Base-by-base conservation (phyloP, 2,329 filamentous ascomycete genomes). In the Xenosphaeropsis pyriputrescens region DNA sequence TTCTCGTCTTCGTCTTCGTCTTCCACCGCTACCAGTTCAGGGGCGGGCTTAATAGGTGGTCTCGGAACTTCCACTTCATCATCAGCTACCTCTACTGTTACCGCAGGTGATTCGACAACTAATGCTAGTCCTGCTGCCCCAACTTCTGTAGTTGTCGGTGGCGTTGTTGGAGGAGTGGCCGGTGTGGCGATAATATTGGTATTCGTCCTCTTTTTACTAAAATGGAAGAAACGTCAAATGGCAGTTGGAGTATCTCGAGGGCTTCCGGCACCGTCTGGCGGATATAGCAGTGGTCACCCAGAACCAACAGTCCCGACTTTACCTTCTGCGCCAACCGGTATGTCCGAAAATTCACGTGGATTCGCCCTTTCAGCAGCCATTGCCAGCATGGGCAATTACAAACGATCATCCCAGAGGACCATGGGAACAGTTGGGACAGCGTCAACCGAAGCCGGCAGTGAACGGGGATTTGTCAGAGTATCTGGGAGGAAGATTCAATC, bases 401-500 rank as follows among this genome's bases (percentile, higher is more conserved):
- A 50, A 18, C n/a, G 57, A 48, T 37, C 50, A 43, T 54, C 36
- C 34, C 39, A 57, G 42, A 43, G 53, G 45, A 45, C 57, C 43
- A 41, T 51, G 42, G 36, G 47, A 45, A 48, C 52, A 44, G 41
- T 51, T 42, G 36, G 47, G 45, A 48, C 52, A 44, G 35, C 50
- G 30, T 49, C 50, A 29, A 49, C 50, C 13, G 52, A 53, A 32
- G 59, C 60, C 29, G 55, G 52, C 17, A 64, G 60, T 18, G 73
- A 79, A 49, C 61, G 63, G 42, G 71, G 74, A 1, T 81, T 81
- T 52, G 70, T 77, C 43, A 70, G 74, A 19, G 68, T 81, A 2
- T 76, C 75, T 5, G 76, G 76, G 43, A 67, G 68, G 48, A 80
- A 79, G 49, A 53, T 81, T 40, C 70, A 72, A 3, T 74, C 76